These are phyloP conservation scores for Pulveroboletus sp. DNA, from an alignment of 768 basidiomycete genomes.

Conservation along the genomic window DNA sequence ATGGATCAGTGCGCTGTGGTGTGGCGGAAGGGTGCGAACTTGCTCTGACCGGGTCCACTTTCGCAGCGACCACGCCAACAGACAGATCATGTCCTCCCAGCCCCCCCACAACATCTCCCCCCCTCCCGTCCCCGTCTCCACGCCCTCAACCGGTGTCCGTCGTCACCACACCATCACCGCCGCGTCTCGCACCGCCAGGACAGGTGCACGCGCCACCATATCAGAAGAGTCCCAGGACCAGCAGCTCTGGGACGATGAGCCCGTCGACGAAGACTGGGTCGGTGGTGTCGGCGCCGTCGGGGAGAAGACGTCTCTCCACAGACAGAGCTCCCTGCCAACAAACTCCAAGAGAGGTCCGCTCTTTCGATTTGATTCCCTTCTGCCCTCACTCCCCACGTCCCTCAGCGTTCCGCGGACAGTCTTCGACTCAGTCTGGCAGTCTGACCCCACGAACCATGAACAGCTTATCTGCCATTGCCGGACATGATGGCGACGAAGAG, in stretches of 20 bases:
- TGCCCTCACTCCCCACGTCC: constrained; percentile 6
- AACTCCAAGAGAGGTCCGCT: constrained; percentile 68
- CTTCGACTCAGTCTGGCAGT: constrained; percentile 51
- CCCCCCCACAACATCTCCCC: constrained; percentile 37
- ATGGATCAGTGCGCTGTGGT: neutral
- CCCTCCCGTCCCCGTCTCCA: constrained; percentile 36
- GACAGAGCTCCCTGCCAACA: constrained; percentile 78
- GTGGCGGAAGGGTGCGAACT: constrained; percentile 26
- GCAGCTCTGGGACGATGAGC: constrained; percentile 67
- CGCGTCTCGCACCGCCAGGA: constrained; percentile 59
- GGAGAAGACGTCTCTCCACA: constrained; percentile 73
- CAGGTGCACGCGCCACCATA: constrained; percentile 56
- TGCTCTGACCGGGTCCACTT: neutral
- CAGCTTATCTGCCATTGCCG: constrained; percentile 79
- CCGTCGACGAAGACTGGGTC: constrained; percentile 77
- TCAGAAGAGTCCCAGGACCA: constrained; percentile 62
- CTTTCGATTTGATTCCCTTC: neutral
- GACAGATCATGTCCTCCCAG: constrained; percentile 33
- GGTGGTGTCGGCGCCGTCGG: constrained; percentile 79
- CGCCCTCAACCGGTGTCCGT: constrained; percentile 50
- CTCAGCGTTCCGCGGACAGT: constrained; percentile 49
- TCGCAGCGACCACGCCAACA: neutral
- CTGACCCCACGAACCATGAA: constrained; percentile 71
- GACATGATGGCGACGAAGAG: constrained; percentile 84
- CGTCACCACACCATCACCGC: constrained; percentile 83